Base-by-base conservation (phyloP, 768 basidiomycete species). In the Strobilomyces echinocephalus region DNA sequence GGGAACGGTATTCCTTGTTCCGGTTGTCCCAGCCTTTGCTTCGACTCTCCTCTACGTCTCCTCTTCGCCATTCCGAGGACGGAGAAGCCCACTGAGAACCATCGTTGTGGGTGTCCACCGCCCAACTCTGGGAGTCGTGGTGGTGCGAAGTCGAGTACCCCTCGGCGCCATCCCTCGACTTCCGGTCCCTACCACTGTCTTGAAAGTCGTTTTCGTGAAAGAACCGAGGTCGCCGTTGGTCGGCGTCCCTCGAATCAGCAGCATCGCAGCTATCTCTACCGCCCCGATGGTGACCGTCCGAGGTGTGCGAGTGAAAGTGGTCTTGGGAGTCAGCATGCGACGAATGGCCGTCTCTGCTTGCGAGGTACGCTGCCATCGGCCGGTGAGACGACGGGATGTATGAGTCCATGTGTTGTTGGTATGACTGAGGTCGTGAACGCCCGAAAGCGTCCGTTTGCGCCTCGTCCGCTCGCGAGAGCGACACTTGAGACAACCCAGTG, bases 231-330 rank as follows among this genome's bases (percentile, higher is more conserved):
- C 72, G 65, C 73, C 83, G 81, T 28, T 72, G 69, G 55, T 77
- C 77, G 20, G 72, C 66, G 41, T 75, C 77, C 53, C 78, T 76
- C 34, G 77, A 66, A 50, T 76, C 71, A 48, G 67, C 53, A 16
- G 63, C 61, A 52, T 80, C 79, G 62, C 78, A 78, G 50, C 69
- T 75, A 56, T 78, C 78, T 68, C 78, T 78, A 53, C 79, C 70
- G 44, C 71, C 66, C 49, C 77, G 80, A 68, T 74, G 72, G 65
- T 82, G 80, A n/a, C 66, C 65, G 57, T 83, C 82, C 60, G 79
- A 69, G 69, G 59, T 44, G 60, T 72, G 72, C 20, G 65, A 56
- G 62, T 70, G 63, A 57, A 62, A 69, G 49, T 59, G 69, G 53
- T 77, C 77, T 74, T 80, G 62, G 73, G 78, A 61, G 71, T 74